Base-by-base conservation (phyloP, 2,329 filamentous ascomycete genomes). In the Knoxdaviesia capensis region DNA sequence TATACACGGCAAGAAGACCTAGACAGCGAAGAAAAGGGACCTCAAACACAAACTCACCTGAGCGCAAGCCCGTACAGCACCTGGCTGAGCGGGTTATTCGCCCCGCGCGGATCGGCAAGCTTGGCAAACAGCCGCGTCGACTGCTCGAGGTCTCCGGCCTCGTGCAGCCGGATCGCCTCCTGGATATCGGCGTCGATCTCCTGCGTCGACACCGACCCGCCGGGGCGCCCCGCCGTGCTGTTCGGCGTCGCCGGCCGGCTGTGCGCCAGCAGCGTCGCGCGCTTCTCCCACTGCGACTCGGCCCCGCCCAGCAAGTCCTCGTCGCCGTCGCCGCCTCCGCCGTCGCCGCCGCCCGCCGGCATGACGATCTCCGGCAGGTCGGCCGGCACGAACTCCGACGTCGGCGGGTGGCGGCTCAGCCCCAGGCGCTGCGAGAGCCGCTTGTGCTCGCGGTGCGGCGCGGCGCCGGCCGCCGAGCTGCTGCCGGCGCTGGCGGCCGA, bases 21-120 rank as follows among this genome's bases (percentile, higher is more conserved):
- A 31, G 31, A 32, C 40, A 43, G 28, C 49, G 49, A 49, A 49
- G 38, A 45, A 45, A 48, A 43, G 43, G 36, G 36, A 36, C n/a
- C n/a, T 11, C 31, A 20, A 20, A 20, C 20, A 2, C 20, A 31
- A 41, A 66, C 73, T 61, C 59, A 87, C 80, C 85, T 73, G 49
- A 94, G 61, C 41, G 88, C 87, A 44, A 98, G 79, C 4, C 90
- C 90, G 56, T 94, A 98, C 42, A 98, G 70, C 34, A 98, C 90
- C 62, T 98, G 88, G 53, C 85, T 90, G 48, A 98, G 68, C 36
- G 90, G 83, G 60, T 96, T 94, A 56, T 94, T 94, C 40, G 79
- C 74, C 29, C 84, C 86, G 42, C 76, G 68, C 0, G 83, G 83
- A 56, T 94, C 79, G 42, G 90, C 90, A 50, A 98, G 66, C 46